Evolutionary conservation across 2,329 filamentous ascomycete genomes (phyloP), one percentile per base, ranked within the genome.

Genomic region (Blastomyces gilchristii): DNA sequence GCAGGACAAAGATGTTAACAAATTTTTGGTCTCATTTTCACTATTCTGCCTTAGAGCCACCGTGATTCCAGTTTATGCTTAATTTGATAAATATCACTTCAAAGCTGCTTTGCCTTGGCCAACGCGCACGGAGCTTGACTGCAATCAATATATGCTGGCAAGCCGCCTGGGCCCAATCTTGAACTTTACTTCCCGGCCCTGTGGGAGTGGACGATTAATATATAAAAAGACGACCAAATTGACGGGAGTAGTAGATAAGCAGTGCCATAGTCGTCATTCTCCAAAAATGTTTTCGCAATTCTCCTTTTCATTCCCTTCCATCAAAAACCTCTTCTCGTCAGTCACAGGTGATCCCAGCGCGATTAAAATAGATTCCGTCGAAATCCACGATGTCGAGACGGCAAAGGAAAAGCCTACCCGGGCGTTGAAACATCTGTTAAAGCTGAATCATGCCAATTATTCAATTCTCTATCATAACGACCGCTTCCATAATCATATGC

Each of bases 371-470:
- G 81, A 88, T 9, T 80, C 88, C 0, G 87, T 93, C 62, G 80
- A 89, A 67, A 81, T 90, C 63, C 86, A 95, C 76, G 84, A 89
- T 73, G 83, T 96, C 69, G 93, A 97, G 77, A 88, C 87, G 5
- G 82, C 86, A 58, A 82, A 86, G 9, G 91, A 95, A 72, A 93
- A 90, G 74, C 82, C 89, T 63, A 86, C 88, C 22, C 82, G 93
- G 65, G 90, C 90, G 25, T 81, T 99, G 65, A 97, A 96, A 78
- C 91, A 97, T 76, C 80, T 99, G 16, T 75, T 99, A 65, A 90
- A 89, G 75, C 87, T 92, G 61, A 97, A 97, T 74, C 94, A 99
- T 77, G 87, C 87, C 68, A 96, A 94, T 73, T 85, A 96, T 76
- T 85, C 91, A 41, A 87, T 97, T 68, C 77, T 96, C 62, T 94